These are phyloP conservation scores for Salvia splendens DNA, from an alignment of 257 asterid genomes.

Conservation along the genomic window DNA sequence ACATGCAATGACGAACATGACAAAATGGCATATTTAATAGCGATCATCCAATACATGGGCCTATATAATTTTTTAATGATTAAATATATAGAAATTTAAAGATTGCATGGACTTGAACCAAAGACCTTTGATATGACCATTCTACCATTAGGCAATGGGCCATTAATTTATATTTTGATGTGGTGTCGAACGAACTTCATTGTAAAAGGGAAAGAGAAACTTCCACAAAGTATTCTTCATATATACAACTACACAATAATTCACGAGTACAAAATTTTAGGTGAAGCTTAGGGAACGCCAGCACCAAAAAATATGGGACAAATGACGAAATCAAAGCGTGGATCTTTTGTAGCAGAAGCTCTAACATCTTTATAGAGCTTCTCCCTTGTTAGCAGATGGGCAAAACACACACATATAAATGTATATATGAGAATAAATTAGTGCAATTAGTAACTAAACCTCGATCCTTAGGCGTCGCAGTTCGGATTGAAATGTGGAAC, in stretches of 20 bases:
- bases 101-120: too few species aligned
- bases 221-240: slow-evolving; percentile 19
- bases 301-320: slow-evolving; percentile 28
- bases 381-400: slow-evolving; percentile 29
- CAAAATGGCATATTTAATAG: too few species aligned
- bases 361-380: slow-evolving; percentile 18
- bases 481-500: slow-evolving; percentile 80
- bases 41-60: too few species aligned
- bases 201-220: slow-evolving; percentile 8
- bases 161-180: too few species aligned
- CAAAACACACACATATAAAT: not conserved
- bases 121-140: too few species aligned
- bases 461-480: slow-evolving; percentile 84
- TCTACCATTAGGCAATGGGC: too few species aligned
- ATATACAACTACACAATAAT: slow-evolving; percentile 40
- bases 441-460: slow-evolving; percentile 45
- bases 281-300: slow-evolving; percentile 33
- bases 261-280: slow-evolving; percentile 39
- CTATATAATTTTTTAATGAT: too few species aligned
- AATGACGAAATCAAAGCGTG: slow-evolving; percentile 17
- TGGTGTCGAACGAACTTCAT: too few species aligned
- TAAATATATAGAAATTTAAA: too few species aligned
- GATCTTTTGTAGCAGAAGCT: too few species aligned
- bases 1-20: too few species aligned
- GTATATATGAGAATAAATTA: slow-evolving; percentile 13